Evolutionary conservation across 108 stramenopile genomes (phyloP).

Genomic region (Fragilariopsis cylindrus): DNA sequence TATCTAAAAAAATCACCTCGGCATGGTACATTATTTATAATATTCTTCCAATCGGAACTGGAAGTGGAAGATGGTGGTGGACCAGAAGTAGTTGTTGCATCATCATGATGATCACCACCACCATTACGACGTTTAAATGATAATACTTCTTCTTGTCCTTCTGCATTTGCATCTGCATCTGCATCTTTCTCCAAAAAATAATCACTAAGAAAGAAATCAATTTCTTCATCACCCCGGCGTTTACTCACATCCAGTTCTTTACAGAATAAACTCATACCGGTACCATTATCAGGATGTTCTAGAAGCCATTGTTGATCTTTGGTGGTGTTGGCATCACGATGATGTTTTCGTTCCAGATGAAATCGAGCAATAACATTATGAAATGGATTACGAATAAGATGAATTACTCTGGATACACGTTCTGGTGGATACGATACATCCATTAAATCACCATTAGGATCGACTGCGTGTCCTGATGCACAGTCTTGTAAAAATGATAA

Average conservation of each 20-base stretch:
- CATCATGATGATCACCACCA: background rate
- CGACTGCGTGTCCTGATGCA: constrained; percentile 31
- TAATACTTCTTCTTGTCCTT: background rate
- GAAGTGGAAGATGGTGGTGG: no score
- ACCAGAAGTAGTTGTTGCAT: background rate
- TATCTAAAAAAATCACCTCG: constrained; percentile 77
- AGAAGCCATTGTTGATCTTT: constrained; percentile 23
- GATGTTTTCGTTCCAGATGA: constrained; percentile 51
- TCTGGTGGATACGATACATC: constrained; percentile 30
- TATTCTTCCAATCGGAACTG: constrained; percentile 14
- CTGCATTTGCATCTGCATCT: background rate
- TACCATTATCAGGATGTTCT: constrained; percentile 21
- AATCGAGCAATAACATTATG: constrained; percentile 70
- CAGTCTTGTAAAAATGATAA: constrained; percentile 39
- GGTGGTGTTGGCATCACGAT: constrained; percentile 12
- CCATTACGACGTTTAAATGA: background rate
- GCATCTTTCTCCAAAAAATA: constrained; percentile 12
- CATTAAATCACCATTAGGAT: constrained; percentile 1
- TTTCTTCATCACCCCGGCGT: constrained; percentile 9
- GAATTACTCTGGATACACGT: constrained; percentile 61
- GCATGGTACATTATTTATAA: constrained; percentile 58
- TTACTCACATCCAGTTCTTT: constrained; percentile 11
- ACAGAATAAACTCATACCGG: constrained; percentile 45
- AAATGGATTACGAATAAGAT: constrained; percentile 71
- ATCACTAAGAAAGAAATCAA: constrained; percentile 28